Conservation (phyloP, 495 filamentous ascomycete genomes). For the Cairneyella variabilis region DNA sequence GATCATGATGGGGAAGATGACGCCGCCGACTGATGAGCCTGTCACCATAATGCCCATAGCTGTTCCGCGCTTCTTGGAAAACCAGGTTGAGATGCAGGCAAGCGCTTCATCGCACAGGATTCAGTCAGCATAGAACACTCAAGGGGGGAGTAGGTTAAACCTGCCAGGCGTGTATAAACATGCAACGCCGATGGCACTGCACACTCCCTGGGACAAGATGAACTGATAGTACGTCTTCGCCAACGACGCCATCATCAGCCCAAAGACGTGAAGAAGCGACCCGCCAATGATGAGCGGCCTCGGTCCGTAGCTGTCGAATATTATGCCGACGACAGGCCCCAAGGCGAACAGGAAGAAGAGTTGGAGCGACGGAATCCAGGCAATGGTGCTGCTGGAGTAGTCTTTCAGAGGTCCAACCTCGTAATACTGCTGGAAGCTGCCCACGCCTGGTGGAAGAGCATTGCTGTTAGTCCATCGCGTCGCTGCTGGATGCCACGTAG, state of each 20-base stretch:
- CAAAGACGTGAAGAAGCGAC: conserved; percentile 58
- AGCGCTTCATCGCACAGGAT: conserved; percentile 32
- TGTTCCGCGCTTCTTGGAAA: conserved; percentile 54
- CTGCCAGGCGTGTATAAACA: conserved; percentile 36
- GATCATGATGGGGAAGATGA: conserved; percentile 68
- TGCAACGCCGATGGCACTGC: conserved; percentile 53
- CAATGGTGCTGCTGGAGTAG: conserved; percentile 43
- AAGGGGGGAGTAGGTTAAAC: background rate
- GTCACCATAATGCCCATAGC: conserved; percentile 63
- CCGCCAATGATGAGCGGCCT: conserved; percentile 56
- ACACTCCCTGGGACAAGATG: conserved; percentile 50
- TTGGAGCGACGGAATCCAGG: conserved; percentile 49
- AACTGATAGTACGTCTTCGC: conserved; percentile 60
- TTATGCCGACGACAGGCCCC: conserved; percentile 51
- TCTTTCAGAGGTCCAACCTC: conserved; percentile 40
- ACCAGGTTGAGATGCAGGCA: conserved; percentile 48
- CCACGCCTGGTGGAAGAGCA: conserved; percentile 34
- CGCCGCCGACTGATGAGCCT: conserved; percentile 61
- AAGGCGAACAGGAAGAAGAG: conserved; percentile 6
- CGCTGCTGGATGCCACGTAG: no score
- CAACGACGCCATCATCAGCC: conserved; percentile 65
- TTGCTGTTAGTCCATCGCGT: background rate
- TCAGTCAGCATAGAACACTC: background rate
- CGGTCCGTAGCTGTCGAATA: conserved; percentile 72
- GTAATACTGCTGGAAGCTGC: conserved; percentile 57